Conservation (phyloP, 176 grass and related monocot species). For the Chloris gayana region DNA sequence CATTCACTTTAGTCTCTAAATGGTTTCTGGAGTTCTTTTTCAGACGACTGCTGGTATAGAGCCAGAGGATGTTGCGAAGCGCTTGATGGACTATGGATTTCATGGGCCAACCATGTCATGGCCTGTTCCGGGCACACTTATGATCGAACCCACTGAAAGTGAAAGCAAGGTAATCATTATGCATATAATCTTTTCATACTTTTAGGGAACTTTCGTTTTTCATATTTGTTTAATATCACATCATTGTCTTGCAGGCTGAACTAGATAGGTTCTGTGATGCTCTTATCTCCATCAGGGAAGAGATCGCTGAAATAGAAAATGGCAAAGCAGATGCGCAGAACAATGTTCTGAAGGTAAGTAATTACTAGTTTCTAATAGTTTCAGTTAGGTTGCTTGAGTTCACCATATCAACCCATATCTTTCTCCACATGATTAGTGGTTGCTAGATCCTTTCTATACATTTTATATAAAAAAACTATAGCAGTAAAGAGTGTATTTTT, state of each 20-base stretch:
- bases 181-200: conserved; percentile 23
- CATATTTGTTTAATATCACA: conserved; percentile 20
- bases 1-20: conserved; percentile 22
- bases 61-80: conserved; percentile 95
- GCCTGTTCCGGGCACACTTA: conserved; percentile 98
- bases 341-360: conserved; percentile 95
- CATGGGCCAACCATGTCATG: conserved; percentile 98
- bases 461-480: not conserved
- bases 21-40: conserved; percentile 13
- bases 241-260: conserved; percentile 66
- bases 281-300: conserved; percentile 95
- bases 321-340: conserved; percentile 81
- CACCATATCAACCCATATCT: not conserved
- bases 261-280: conserved; percentile 99
- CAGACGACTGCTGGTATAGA: conserved; percentile 93
- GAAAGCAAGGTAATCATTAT: conserved; percentile 83
- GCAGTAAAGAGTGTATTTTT: not conserved
- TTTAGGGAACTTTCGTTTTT: not conserved
- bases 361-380: not conserved
- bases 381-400: not conserved
- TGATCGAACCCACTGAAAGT: conserved; percentile 99
- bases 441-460: not conserved
- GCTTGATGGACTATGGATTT: conserved; percentile 98
- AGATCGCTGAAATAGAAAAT: conserved; percentile 85
- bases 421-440: not conserved